A percentile compares a stretch with the other conserved stretches of the same genome.
phyloP scores from a whole-genome alignment of 176 grass and related monocot species.

The Triticum timopheevii region DNA sequence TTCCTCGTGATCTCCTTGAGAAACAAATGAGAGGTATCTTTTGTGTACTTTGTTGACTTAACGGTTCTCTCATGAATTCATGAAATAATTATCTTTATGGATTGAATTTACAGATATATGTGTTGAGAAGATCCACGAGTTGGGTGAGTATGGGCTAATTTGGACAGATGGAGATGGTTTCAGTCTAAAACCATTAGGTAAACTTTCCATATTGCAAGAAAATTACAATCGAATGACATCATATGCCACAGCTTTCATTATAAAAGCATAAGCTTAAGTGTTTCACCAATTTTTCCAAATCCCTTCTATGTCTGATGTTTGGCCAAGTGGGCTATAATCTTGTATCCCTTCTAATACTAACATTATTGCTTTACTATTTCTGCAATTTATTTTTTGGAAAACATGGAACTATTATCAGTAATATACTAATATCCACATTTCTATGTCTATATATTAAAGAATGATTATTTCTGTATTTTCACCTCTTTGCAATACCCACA shows the following conservation, averaged over 20 bases:
- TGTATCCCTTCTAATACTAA: neutral
- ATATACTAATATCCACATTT: neutral
- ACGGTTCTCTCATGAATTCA: slow-evolving; percentile 28
- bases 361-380: neutral
- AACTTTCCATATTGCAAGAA: slow-evolving; percentile 21
- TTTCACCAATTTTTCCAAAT: neutral
- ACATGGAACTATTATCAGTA: neutral
- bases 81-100: slow-evolving; percentile 30
- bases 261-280: neutral
- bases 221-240: neutral
- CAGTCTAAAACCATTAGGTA: slow-evolving; percentile 88
- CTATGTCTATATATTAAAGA: neutral
- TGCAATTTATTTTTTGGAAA: slow-evolving; percentile 1
- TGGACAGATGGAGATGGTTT: slow-evolving; percentile 88
- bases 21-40: slow-evolving; percentile 81
- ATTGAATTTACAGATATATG: slow-evolving; percentile 75
- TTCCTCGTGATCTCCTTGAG: slow-evolving; percentile 59
- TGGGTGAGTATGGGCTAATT: slow-evolving; percentile 84
- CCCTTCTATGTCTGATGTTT: neutral
- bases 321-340: slow-evolving; percentile 1
- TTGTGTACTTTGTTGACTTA: slow-evolving; percentile 9
- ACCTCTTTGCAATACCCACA: slow-evolving; percentile 10
- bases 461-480: neutral
- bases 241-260: slow-evolving; percentile 9
- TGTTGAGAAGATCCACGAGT: slow-evolving; percentile 76